Percentiles rank a stretch among this genome's conserved stretches.
These are phyloP conservation scores for Nymphaea colorata DNA, from an alignment of 164 flowering plant species.

Conservation along the genomic window DNA sequence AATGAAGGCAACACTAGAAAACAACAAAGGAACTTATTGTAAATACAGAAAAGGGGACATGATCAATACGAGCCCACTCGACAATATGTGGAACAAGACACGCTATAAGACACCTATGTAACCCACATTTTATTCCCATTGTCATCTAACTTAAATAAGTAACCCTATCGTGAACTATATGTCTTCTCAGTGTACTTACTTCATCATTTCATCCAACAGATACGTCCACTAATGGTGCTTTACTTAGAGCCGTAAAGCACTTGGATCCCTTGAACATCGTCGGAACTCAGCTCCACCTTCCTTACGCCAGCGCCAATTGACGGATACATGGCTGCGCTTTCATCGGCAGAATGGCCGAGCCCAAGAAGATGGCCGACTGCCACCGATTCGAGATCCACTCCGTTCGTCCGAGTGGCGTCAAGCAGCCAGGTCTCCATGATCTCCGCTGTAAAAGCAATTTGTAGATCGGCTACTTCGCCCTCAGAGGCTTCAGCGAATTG, in stretches of 20 bases:
- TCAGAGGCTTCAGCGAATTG: not conserved
- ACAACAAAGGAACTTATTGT: no score
- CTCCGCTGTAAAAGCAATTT: not conserved
- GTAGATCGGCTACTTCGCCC: not conserved
- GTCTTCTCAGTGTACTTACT: no score
- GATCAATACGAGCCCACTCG: no score
- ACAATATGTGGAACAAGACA: no score
- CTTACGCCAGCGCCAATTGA: slow-evolving; percentile 1
- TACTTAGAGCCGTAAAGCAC: slow-evolving; percentile 7
- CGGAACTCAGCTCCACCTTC: slow-evolving; percentile 8
- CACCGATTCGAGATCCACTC: not conserved
- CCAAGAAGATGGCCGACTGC: slow-evolving; percentile 18
- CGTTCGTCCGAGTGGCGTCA: not conserved
- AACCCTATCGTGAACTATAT: no score
- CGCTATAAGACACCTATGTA: no score
- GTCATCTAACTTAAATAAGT: no score
- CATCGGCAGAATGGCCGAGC: slow-evolving; percentile 12
- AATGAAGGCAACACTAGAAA: no score
- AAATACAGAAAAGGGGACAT: no score
- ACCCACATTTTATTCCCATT: not conserved
- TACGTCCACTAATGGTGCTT: no score
- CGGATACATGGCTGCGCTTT: slow-evolving; percentile 14
- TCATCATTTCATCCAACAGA: no score
- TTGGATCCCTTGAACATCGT: slow-evolving; percentile 15
- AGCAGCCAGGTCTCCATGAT: not conserved